Evolutionary conservation across 768 basidiomycete species (phyloP).

Genomic region (Hygrocybe coccinea): DNA sequence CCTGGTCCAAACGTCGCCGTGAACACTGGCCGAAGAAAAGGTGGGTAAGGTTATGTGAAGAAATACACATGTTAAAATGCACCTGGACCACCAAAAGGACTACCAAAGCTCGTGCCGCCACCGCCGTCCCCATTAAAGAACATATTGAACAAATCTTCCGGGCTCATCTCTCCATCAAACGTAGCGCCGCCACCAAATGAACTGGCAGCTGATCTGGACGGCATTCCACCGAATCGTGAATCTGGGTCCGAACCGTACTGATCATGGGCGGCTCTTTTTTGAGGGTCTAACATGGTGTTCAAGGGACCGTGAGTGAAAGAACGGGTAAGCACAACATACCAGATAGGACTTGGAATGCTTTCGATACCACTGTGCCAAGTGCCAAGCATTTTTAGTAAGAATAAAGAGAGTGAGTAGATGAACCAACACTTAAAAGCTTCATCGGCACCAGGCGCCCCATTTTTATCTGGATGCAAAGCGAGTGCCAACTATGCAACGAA

Average conservation of each 20-base stretch:
- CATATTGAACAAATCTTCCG: conserved; percentile 97
- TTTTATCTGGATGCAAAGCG: conserved; percentile 87
- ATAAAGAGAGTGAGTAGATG: not conserved
- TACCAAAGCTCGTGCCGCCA: conserved; percentile 47
- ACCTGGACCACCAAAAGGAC: conserved; percentile 55
- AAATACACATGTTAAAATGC: conserved; percentile 14
- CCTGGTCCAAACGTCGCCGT: conserved; percentile 73
- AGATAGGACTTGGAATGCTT: conserved; percentile 93
- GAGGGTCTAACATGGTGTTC: conserved; percentile 50
- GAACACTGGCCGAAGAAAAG: conserved; percentile 48
- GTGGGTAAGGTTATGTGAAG: not conserved
- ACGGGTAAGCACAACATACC: conserved; percentile 35
- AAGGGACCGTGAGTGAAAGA: conserved; percentile 2
- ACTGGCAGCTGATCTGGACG: conserved; percentile 44
- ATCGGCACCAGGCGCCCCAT: conserved; percentile 95
- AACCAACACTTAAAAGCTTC: conserved; percentile 94
- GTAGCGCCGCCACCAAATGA: conserved; percentile 47
- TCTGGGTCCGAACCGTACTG: conserved; percentile 85
- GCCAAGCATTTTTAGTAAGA: not conserved
- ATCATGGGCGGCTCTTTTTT: conserved; percentile 86
- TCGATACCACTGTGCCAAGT: conserved; percentile 76
- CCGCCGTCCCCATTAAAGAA: conserved; percentile 82
- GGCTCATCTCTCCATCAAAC: conserved; percentile 79
- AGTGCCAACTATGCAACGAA: conserved; percentile 85
- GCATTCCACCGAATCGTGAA: conserved; percentile 68